Base-by-base conservation (phyloP, 2,329 filamentous ascomycete species). In the Fusarium chuoi region DNA sequence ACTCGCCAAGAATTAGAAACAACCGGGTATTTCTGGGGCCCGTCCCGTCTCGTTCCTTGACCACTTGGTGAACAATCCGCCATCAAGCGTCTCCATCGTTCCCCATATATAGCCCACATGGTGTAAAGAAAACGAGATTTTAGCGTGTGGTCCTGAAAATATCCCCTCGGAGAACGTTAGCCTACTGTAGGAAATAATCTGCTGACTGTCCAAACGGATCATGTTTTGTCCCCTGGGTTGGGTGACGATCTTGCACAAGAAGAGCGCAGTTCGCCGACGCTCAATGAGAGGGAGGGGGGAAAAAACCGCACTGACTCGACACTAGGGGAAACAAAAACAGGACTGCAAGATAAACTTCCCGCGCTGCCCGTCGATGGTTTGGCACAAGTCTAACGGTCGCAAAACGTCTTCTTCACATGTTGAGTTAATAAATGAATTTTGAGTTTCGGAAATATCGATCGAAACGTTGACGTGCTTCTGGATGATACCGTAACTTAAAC, bases 381-480 rank as follows among this genome's bases (percentile, higher is more conserved):
- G 35, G 24, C 35, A 28, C 59, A 45, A 39, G 60, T 39, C 41
- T 46, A 62, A 64, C 55, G 55, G 55, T 33, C 17, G 30, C 17
- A 18, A 11, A 41, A 24, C 35, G 22, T 13, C 17, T 30, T 28
- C 20, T 22, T 20, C 18, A 28, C 13, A 28, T 39, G 15, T 20
- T 26, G 39, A 15, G 33, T 51, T 52, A 28, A 54, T 42, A n/a
- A n/a, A 42, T 36, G 1, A 6, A 42, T 22, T 60, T 69, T 70
- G 67, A 70, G 65, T 70, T 69, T 66, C 65, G 70, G 70, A 52
- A 48, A 36, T 45, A 45, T 67, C 59, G 55, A 69, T 68, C 56
- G 11, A 60, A 70, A 59, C 68, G 49, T 35, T 65, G 55, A 61
- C 59, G 55, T 69, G 66, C 63, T 74, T 49, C 42, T 30, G 48